Conservation (phyloP, 2,329 filamentous ascomycete species). For the Nothomitra cinnamomea region DNA sequence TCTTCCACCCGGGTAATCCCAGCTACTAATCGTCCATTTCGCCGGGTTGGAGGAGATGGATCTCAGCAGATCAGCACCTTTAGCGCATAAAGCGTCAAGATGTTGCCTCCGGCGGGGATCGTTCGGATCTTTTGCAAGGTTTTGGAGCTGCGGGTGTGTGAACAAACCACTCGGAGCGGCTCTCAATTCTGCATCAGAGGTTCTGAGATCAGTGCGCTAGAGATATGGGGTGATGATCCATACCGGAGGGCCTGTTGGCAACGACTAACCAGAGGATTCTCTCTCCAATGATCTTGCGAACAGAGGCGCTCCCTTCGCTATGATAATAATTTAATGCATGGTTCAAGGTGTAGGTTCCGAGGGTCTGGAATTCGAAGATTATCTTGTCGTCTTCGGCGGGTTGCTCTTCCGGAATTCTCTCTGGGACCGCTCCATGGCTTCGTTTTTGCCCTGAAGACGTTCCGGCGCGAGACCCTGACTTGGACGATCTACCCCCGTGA, state of each 20-base stretch:
- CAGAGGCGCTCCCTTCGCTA: background rate
- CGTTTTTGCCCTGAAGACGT: background rate
- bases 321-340: background rate
- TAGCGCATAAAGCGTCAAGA: background rate
- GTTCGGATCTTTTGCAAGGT: background rate
- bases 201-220: background rate
- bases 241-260: background rate
- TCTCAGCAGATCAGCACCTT: background rate
- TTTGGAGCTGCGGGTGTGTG: background rate
- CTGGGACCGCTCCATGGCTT: background rate
- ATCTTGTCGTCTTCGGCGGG: background rate
- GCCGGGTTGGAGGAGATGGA: background rate
- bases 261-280: background rate
- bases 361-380: background rate
- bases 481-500: background rate
- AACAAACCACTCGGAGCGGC: background rate
- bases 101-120: background rate
- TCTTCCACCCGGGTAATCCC: background rate
- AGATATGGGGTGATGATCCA: background rate
- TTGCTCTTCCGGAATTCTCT: background rate
- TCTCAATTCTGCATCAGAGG: background rate
- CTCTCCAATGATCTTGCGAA: background rate
- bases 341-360: background rate
- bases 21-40: background rate
- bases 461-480: background rate